These are phyloP conservation scores for Ganoderma sinense DNA, from an alignment of 1,284 basidiomycete species.

Conservation along the genomic window DNA sequence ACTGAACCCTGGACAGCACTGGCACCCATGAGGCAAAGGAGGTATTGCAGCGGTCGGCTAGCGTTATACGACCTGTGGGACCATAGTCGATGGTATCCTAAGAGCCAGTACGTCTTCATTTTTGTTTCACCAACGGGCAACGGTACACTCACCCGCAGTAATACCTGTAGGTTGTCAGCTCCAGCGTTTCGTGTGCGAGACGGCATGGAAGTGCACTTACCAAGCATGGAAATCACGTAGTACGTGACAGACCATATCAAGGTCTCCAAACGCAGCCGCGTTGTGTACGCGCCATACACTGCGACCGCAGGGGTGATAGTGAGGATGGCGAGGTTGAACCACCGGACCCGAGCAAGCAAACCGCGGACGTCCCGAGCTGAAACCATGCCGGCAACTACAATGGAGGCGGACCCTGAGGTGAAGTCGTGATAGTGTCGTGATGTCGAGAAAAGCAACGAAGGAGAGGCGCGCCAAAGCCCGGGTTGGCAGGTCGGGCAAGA, in stretches of 20 bases:
- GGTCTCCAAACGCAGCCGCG: slow-evolving; percentile 52
- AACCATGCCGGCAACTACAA: neutral
- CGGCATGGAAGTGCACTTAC: slow-evolving; percentile 21
- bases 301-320: slow-evolving; percentile 58
- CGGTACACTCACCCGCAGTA: slow-evolving; percentile 33
- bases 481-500: slow-evolving; percentile 14
- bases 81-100: slow-evolving; percentile 92
- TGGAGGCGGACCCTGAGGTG: neutral
- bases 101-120: slow-evolving; percentile 13
- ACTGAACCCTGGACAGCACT: slow-evolving; percentile 92
- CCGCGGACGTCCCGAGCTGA: neutral
- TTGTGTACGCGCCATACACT: slow-evolving; percentile 57
- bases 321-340: slow-evolving; percentile 48
- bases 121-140: neutral
- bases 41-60: slow-evolving; percentile 74
- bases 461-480: neutral
- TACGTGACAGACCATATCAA: slow-evolving; percentile 54
- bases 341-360: slow-evolving; percentile 22
- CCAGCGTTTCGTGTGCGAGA: neutral
- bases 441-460: neutral
- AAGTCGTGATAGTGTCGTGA: neutral
- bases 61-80: slow-evolving; percentile 92
- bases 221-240: slow-evolving; percentile 69
- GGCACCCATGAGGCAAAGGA: slow-evolving; percentile 80
- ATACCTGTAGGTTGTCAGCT: slow-evolving; percentile 31